These are phyloP conservation scores for Bryum argenteum DNA, from an alignment of 225 moss, liverwort and hornwort genomes.

Conservation along the genomic window DNA sequence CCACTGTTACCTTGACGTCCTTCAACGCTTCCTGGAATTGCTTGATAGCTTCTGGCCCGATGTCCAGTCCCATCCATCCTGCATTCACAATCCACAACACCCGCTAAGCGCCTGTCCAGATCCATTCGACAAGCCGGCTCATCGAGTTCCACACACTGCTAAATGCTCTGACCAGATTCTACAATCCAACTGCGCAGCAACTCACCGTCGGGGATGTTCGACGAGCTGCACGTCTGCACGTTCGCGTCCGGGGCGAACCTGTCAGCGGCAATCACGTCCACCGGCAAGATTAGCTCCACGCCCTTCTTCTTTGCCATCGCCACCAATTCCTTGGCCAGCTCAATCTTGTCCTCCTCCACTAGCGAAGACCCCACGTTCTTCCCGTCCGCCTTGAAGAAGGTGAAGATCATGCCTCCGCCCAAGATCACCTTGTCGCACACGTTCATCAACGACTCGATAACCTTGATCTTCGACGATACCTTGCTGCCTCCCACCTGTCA, in stretches of 20 bases:
- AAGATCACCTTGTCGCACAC: conserved; percentile 85
- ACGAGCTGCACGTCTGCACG: conserved; percentile 43
- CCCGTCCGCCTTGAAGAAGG: conserved; percentile 81
- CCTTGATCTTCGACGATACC: conserved; percentile 95
- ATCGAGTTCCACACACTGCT: too few species aligned
- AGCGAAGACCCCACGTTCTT: conserved; percentile 67
- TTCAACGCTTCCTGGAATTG: conserved; percentile 76
- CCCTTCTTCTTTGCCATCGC: conserved; percentile 82
- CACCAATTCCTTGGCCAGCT: conserved; percentile 63
- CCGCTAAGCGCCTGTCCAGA: too few species aligned
- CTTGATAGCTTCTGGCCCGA: conserved; percentile 82
- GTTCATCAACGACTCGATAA: conserved; percentile 81
- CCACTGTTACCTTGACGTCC: conserved; percentile 57
- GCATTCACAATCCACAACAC: conserved; percentile 18
- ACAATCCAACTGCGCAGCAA: not conserved
- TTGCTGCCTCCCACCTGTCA: conserved; percentile 92
- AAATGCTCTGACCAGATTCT: not conserved
- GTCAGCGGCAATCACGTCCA: conserved; percentile 73
- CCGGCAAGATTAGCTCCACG: conserved; percentile 80
- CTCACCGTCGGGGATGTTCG: conserved; percentile 77
- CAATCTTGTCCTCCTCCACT: conserved; percentile 87
- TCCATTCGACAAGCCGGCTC: not conserved
- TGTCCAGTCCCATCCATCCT: conserved; percentile 91
- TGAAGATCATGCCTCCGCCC: conserved; percentile 91
- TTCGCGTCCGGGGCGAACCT: conserved; percentile 73